A percentile compares a stretch with the other conserved stretches of the same genome.
These are phyloP conservation scores for Coemansia sp. DNA, from an alignment of 192 early-diverging fungal species.

Conservation along the genomic window DNA sequence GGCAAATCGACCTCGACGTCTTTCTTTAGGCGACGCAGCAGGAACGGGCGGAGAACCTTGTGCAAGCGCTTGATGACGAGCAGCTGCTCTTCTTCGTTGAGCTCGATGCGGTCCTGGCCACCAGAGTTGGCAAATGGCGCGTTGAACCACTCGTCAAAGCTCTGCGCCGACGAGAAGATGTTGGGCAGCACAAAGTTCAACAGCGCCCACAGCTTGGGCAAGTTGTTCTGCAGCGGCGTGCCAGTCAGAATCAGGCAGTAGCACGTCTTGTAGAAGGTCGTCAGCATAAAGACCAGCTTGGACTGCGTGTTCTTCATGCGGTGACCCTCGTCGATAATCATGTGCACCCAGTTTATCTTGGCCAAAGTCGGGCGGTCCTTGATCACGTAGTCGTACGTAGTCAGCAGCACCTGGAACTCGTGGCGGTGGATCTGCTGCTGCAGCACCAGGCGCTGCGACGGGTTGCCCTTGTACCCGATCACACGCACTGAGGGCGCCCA, in stretches of 20 bases:
- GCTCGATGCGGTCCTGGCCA: constrained; percentile 83
- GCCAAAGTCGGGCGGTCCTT: constrained; percentile 82
- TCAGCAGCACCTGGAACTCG: constrained; percentile 93
- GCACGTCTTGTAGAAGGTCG: constrained; percentile 83
- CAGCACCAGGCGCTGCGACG: constrained; percentile 67
- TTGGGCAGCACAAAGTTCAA: constrained; percentile 95
- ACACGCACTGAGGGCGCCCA: constrained; percentile 91
- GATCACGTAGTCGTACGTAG: constrained; percentile 96
- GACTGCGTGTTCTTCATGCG: constrained; percentile 96
- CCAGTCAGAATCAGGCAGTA: constrained; percentile 96
- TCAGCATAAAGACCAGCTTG: constrained; percentile 80
- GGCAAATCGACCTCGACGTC: constrained; percentile 98
- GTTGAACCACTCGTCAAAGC: constrained; percentile 99
- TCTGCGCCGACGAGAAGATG: constrained; percentile 95
- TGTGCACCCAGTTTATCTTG: constrained; percentile 94
- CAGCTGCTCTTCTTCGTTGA: constrained; percentile 98
- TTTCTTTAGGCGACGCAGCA: constrained; percentile 93
- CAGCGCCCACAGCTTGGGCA: constrained; percentile 95
- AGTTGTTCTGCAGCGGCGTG: constrained; percentile 98
- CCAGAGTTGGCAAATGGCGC: constrained; percentile 82
- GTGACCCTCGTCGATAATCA: constrained; percentile 99
- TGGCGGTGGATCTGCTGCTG: constrained; percentile 66
- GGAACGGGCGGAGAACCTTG: constrained; percentile 95
- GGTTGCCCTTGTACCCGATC: constrained; percentile 92
- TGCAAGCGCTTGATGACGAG: constrained; percentile 95